Evolutionary conservation across 2,329 filamentous ascomycete species (phyloP).

Genomic region (Beauveria sp.): DNA sequence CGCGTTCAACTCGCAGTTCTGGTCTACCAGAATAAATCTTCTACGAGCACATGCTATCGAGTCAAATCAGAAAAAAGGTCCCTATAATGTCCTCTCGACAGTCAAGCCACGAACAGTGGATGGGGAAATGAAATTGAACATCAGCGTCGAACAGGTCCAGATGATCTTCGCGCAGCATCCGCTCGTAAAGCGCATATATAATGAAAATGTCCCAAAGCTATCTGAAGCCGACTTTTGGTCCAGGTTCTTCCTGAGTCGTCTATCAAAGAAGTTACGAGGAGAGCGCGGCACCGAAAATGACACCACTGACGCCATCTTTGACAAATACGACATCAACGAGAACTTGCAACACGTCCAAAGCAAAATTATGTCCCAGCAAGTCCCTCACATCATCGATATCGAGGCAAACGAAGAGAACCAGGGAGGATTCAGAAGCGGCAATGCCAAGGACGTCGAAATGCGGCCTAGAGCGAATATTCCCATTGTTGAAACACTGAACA

Average conservation of each 20-base stretch:
- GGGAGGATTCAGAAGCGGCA: conserved; percentile 72
- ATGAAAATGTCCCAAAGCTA: conserved; percentile 81
- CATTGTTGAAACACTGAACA: conserved; percentile 84
- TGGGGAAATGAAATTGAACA: conserved; percentile 68
- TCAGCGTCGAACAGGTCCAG: conserved; percentile 86
- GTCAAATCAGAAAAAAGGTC: conserved; percentile 73
- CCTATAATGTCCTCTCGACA: conserved; percentile 88
- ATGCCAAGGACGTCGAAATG: conserved; percentile 86
- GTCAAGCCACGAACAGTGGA: conserved; percentile 61
- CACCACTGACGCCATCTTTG: conserved; percentile 68
- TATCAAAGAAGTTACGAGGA: conserved; percentile 87
- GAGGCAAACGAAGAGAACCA: conserved; percentile 94
- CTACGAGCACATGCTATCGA: conserved; percentile 88
- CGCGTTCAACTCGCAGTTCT: conserved; percentile 88
- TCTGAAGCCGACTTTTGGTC: conserved; percentile 83
- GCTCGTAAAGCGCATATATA: conserved; percentile 80
- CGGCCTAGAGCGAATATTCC: conserved; percentile 73
- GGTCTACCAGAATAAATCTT: conserved; percentile 79
- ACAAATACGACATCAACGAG: conserved; percentile 73
- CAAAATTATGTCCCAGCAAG: conserved; percentile 52
- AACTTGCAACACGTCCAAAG: conserved; percentile 48
- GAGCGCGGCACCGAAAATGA: conserved; percentile 78
- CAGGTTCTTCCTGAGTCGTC: conserved; percentile 81
- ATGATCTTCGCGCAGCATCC: conserved; percentile 92
- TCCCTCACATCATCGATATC: conserved; percentile 86